These are phyloP conservation scores for Saccharomyces hybrid DNA, from an alignment of 1,139 yeast species.

Conservation along the genomic window DNA sequence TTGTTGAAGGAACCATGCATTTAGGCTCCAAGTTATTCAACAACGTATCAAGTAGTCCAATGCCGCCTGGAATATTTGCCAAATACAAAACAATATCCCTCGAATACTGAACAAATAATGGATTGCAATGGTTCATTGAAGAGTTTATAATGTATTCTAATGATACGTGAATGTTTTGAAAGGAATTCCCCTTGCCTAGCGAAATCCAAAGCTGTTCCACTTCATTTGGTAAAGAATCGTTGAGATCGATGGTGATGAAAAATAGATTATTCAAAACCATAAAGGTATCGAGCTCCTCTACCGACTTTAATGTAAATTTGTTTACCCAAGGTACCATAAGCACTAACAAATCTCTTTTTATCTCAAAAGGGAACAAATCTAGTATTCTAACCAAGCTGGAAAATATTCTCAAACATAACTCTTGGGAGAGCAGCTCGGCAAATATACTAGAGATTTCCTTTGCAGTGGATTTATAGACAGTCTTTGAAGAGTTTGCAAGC, in stretches of 20 bases:
- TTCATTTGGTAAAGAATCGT: conserved; percentile 69
- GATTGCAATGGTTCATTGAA: conserved; percentile 64
- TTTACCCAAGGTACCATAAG: conserved; percentile 88
- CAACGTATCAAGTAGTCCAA: conserved; percentile 44
- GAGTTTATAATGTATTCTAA: conserved; percentile 61
- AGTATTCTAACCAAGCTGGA: conserved; percentile 27
- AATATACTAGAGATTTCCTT: conserved; percentile 33
- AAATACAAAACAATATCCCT: conserved; percentile 76
- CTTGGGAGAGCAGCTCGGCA: conserved; percentile 31
- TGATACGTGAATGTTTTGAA: conserved; percentile 63
- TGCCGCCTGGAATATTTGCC: conserved; percentile 36
- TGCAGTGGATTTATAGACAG: conserved; percentile 32
- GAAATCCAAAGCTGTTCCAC: conserved; percentile 95
- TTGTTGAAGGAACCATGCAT: conserved; percentile 68
- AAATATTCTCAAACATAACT: conserved; percentile 26
- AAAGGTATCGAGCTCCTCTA: conserved; percentile 41
- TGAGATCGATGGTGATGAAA: conserved; percentile 74
- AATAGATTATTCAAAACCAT: conserved; percentile 80
- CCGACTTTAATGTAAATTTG: conserved; percentile 55
- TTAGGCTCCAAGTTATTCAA: conserved; percentile 70
- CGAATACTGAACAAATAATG: conserved; percentile 68
- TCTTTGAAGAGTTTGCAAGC: conserved; percentile 30
- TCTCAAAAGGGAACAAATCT: conserved; percentile 34
- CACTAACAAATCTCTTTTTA: conserved; percentile 70
- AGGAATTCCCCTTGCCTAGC: conserved; percentile 60